Evolutionary conservation across 306 rosid species (phyloP), one percentile per base, ranked within the genome.

Genomic region (Medicago lupulina): DNA sequence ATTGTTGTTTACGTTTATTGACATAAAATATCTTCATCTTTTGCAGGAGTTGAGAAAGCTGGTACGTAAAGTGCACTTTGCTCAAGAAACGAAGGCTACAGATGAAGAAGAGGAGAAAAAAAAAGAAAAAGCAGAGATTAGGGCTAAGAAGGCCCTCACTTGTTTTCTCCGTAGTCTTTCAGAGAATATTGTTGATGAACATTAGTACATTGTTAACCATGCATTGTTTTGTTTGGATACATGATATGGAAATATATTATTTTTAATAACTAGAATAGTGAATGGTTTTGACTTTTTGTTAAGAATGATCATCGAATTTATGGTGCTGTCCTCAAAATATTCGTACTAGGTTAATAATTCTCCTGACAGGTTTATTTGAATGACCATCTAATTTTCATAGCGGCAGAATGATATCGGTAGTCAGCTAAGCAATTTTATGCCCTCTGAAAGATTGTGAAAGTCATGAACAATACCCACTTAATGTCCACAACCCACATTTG

Each of bases 31-130:
- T 7, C 23, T 66, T 72, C 54, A 12, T 70, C 63, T 66, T 64
- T 59, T 9, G 67, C 90, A 92, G 99, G 99, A 89, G 87, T 80
- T 95, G 86, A 88, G 96, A 9, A 95, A 86, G 83, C 92, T 95
- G 62, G 90, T 92, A 1, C 88, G 96, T 1, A 84, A 80, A 81
- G 89, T 90, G 74, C 89, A 85, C 49, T 76, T 70, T 28, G 38
- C 74, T 71, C 82, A 89, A 75, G 91, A 88, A 69, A 83, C 7
- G 78, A 58, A 85, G 59, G 74, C 66, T 19, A 74, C 16, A 16
- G 49, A 36, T 21, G 92, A 87, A 73, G 91, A 85, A 67, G 89
- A 87, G 38, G 66, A 74, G 79, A 85, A 69, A 80, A 79, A 86
- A 59, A 65, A 67, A 71, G 90, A 84, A 68, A 79, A 59, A 47